Conservation (phyloP, 176 grass and related monocot species). For the Oryza punctata region DNA sequence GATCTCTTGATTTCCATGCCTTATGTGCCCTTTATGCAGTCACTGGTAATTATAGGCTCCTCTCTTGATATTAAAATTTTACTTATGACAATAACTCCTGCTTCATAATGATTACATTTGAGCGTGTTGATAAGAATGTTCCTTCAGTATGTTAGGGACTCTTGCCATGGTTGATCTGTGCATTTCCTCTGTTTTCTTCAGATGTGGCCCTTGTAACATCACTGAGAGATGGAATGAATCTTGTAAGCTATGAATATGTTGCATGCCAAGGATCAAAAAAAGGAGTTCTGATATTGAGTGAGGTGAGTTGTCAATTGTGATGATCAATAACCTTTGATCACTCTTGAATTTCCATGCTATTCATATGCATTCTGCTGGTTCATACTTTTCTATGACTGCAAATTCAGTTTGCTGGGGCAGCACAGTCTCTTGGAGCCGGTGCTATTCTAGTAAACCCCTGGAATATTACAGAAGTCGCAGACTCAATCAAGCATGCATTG, state of each 20-base stretch:
- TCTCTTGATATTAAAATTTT: conserved; percentile 32
- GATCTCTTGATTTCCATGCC: conserved; percentile 91
- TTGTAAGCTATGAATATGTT: conserved; percentile 99
- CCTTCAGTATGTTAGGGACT: conserved; percentile 2
- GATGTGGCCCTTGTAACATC: conserved; percentile 99
- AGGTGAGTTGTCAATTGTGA: conserved; percentile 53
- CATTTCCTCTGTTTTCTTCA: conserved; percentile 44
- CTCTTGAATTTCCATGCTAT: background rate
- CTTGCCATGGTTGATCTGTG: conserved; percentile 22
- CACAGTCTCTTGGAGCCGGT: conserved; percentile 98
- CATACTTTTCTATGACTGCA: conserved; percentile 33
- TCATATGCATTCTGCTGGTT: background rate
- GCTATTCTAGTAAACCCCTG: conserved; percentile 96
- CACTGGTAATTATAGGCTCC: conserved; percentile 59
- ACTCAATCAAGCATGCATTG: conserved; percentile 69
- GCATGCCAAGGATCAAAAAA: conserved; percentile 96
- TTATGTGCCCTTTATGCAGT: conserved; percentile 96
- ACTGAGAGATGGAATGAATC: conserved; percentile 98
- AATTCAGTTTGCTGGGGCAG: conserved; percentile 98
- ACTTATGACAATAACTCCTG: background rate
- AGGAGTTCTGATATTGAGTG: conserved; percentile 95
- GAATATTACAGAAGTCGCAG: conserved; percentile 95
- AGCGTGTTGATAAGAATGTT: conserved; percentile 4
- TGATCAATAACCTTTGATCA: conserved; percentile 2
- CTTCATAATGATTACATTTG: background rate